Evolutionary conservation across 179 eudicot species (phyloP).

Genomic region (Beta corolliflora): DNA sequence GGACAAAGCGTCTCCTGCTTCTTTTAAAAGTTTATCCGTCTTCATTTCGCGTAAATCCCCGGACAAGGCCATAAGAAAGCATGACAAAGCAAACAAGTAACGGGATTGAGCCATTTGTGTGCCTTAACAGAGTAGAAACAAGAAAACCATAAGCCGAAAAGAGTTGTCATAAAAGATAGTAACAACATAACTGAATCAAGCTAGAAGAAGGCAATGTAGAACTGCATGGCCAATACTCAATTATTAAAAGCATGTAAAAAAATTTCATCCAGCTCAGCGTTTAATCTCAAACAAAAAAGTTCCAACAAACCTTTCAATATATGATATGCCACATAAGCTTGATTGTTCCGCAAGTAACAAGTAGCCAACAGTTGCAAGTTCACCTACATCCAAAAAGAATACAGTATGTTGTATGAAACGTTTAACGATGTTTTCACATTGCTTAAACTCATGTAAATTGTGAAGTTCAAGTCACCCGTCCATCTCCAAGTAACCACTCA

Average conservation of each 20-base stretch:
- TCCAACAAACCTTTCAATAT: conserved; percentile 67
- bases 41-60: no score
- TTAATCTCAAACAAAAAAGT: not conserved
- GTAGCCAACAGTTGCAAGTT: conserved; percentile 83
- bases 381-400: conserved; percentile 48
- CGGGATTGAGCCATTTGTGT: conserved; percentile 90
- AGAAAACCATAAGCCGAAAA: conserved; percentile 15
- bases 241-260: not conserved
- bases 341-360: conserved; percentile 88
- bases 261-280: not conserved
- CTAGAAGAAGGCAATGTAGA: conserved; percentile 5
- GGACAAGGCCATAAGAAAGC: conserved; percentile 72
- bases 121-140: conserved; percentile 54
- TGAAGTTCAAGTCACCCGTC: not conserved
- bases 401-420: not conserved
- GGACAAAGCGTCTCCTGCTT: conserved; percentile 84
- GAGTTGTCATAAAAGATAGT: not conserved
- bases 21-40: conserved; percentile 54
- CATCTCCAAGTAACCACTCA: not conserved
- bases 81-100: conserved; percentile 93
- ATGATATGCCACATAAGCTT: conserved; percentile 91
- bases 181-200: not conserved
- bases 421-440: not conserved
- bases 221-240: not conserved
- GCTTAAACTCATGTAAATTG: not conserved